Base-by-base conservation (phyloP, 164 flowering plant species). In the Nymphaea colorata region DNA sequence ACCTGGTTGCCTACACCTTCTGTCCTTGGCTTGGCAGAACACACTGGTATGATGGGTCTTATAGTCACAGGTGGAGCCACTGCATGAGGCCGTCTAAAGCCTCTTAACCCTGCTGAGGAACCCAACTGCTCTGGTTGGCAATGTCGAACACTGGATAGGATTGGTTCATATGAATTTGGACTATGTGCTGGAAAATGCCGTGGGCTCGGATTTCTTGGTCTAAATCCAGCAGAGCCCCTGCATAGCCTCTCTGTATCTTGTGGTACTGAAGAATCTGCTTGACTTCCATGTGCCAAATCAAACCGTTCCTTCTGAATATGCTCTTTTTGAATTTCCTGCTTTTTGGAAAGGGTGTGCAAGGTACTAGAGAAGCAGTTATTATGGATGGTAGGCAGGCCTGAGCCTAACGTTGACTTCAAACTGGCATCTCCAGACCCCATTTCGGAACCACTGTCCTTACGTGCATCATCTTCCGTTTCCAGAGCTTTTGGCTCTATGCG, bases 41-140 rank as follows among this genome's bases (percentile, higher is more conserved):
- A 69, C 41, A 69, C 61, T 44, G 81, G 77, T 6, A 73, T 44
- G 2, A 61, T 65, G 44, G 64, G 70, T 75, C 81, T 75, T 51
- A 76, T 66, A 65, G 45, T 76, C 42, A 74, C 73, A 53, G 80
- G 78, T 41, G 75, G 73, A n/a, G 77, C 71, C 43, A 67, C 4
- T 16, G 73, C 51, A 36, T 75, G 62, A 67, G 73, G 64, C 67
- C 67, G 75, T 55, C 72, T 66, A 43, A 51, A 69, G 55, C 67
- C 61, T 55, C 53, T 51, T 12, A 43, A 15, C n/a, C 65, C 47
- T 42, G 64, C 36, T 36, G 11, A 18, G 3, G 75, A 71, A 67
- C 62, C 64, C 16, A 66, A 42, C 15, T 66, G 62, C 42, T 66
- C 68, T 41, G 69, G 75, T 64, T 68, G 70, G 16, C 73, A 69